Evolutionary conservation across 345 rosid species (phyloP).

Genomic region (Eucalyptus tenuipes): DNA sequence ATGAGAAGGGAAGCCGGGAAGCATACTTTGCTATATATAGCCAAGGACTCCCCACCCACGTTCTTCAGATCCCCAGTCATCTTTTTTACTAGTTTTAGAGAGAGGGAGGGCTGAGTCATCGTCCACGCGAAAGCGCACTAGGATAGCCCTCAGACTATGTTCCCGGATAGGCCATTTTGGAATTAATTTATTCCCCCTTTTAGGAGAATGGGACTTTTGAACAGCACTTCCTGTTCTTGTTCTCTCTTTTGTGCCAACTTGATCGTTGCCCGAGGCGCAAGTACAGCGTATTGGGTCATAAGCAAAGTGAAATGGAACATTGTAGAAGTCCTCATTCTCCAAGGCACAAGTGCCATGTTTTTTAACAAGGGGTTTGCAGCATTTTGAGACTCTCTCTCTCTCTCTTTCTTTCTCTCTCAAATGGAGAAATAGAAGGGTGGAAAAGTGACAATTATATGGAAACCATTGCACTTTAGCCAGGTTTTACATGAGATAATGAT

Average conservation of each 20-base stretch:
- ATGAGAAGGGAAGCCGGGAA: not conserved
- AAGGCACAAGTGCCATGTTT: not conserved
- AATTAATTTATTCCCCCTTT: not conserved
- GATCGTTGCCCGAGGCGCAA: not conserved
- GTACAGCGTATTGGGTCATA: not conserved
- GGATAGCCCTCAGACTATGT: not conserved
- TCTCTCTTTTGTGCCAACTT: not conserved
- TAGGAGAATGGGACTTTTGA: not conserved
- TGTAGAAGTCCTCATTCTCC: not conserved
- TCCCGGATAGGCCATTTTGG: not conserved
- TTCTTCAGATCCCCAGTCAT: not conserved
- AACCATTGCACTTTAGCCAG: not conserved
- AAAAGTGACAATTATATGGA: not conserved
- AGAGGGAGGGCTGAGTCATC: not conserved
- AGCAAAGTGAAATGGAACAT: not conserved
- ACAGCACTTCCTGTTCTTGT: not conserved
- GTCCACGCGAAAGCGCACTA: not conserved
- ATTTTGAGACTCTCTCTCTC: not conserved
- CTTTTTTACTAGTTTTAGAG: not conserved
- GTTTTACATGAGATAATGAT: not conserved
- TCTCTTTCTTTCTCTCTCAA: not conserved
- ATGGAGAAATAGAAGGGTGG: not conserved
- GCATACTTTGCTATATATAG: not conserved
- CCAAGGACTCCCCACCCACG: not conserved
- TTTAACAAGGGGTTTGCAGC: not conserved